Evolutionary conservation across 805 yeast genomes (phyloP), one percentile per base, ranked within the genome.

Genomic region (Grigorovia jiainica): DNA sequence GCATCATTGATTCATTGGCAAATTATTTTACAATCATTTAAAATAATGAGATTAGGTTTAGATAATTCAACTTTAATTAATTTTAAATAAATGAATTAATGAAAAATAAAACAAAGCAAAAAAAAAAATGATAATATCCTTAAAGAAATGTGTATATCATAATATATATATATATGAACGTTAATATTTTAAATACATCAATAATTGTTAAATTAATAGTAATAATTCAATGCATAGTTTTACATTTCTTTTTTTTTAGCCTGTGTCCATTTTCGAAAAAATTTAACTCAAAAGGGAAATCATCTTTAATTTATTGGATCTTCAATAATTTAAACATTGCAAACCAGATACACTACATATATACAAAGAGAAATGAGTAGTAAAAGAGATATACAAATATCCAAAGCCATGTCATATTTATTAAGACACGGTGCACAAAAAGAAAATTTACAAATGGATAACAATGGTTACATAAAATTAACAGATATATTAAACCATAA

Each of bases 401-500:
- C 96, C 6, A 84, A 84, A 49, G 68, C 84, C 0, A 65, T 92
- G 24, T 73, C 95, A 5, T 79, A 82, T 50, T 65, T 92, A 2
- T 71, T 90, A 1, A 69, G 98, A n/a, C 98, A 90, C 55, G 86
- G 83, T 4, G 97, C 97, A 0, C 55, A 62, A 13, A 72, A 76
- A 40, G 92, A 86, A 51, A 70, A 73, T 0, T 60, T 92, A 11
- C 48, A 64, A 2, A 83, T 92, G 2, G 84, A 82, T 52, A 44
- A 56, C 0, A 64, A 74, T 21, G 98, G 98, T 0, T 87, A 72
- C 61, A 72, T 85, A 3, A 53, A 66, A 1, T 55, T 89, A 3
- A 49, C 56, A 0, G 75, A 70, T 6, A 46, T 92, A 1, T 64
- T 90, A 10, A 47, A 49, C 1, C 80, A 80, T 53, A 70, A 75